Percentiles rank a stretch among this genome's conserved stretches.
These are phyloP conservation scores for Neophaeococcomyces mojaviensis DNA, from an alignment of 2,329 filamentous ascomycete genomes.

Conservation along the genomic window DNA sequence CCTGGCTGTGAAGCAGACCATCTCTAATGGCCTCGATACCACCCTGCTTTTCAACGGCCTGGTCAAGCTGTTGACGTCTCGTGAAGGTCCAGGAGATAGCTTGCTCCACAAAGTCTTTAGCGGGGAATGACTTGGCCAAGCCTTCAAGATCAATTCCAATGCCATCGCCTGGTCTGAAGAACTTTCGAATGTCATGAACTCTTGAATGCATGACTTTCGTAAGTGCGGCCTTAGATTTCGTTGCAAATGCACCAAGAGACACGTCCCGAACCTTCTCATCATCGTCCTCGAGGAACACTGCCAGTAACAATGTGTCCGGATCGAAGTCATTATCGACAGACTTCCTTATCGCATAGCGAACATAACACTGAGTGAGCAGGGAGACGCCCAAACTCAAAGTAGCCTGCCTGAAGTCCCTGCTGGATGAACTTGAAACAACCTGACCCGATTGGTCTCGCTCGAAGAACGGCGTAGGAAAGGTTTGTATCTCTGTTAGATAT, in stretches of 20 bases:
- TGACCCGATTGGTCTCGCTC: neutral
- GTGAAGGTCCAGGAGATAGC: constrained; percentile 37
- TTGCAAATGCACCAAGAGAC: neutral
- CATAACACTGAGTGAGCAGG: constrained; percentile 49
- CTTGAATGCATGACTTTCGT: constrained; percentile 28
- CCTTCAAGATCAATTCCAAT: constrained; percentile 35
- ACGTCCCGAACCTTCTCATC: constrained; percentile 18
- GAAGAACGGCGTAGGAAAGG: constrained; percentile 12
- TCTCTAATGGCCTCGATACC: constrained; percentile 6
- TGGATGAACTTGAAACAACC: constrained; percentile 21
- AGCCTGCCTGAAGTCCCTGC: constrained; percentile 24
- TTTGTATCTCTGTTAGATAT: constrained; percentile 6
- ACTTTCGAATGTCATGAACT: constrained; percentile 26
- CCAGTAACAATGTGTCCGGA: constrained; percentile 32
- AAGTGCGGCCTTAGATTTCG: constrained; percentile 18
- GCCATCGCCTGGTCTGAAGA: constrained; percentile 29
- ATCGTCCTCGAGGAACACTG: constrained; percentile 35
- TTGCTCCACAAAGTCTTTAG: constrained; percentile 41
- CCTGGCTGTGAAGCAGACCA: neutral
- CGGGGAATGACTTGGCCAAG: constrained; percentile 42
- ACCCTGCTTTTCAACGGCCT: constrained; percentile 8
- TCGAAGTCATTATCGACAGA: constrained; percentile 29
- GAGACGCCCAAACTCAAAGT: constrained; percentile 46
- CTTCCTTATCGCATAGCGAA: constrained; percentile 34
- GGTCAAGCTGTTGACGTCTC: constrained; percentile 12